These are phyloP conservation scores for Cicer bijugum DNA, from an alignment of 306 rosid genomes.

Conservation along the genomic window DNA sequence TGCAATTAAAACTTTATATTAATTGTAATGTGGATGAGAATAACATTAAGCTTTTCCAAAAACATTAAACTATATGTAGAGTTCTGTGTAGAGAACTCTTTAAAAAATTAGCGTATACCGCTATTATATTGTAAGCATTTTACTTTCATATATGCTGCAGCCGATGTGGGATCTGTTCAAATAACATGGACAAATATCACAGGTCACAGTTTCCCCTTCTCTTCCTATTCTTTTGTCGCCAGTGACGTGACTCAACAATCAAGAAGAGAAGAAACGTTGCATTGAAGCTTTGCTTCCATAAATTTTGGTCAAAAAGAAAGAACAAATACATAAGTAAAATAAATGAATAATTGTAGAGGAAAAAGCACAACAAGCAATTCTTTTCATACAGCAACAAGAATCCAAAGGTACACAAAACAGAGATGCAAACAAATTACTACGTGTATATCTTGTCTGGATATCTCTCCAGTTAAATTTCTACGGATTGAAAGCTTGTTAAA, in stretches of 20 bases:
- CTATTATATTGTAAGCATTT: background rate
- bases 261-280: background rate
- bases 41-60: too few species aligned
- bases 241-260: background rate
- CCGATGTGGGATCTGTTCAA: constrained; percentile 13
- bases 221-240: background rate
- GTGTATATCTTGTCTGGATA: constrained; percentile 53
- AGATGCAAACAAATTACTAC: constrained; percentile 43
- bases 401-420: constrained; percentile 47
- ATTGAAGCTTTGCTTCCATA: background rate
- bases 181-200: background rate
- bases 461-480: constrained; percentile 54
- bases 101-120: constrained; percentile 38
- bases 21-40: too few species aligned
- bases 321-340: too few species aligned
- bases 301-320: too few species aligned
- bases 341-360: too few species aligned
- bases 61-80: background rate
- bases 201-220: background rate
- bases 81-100: background rate
- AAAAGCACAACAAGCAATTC: constrained; percentile 48
- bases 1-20: too few species aligned
- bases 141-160: too few species aligned
- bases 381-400: constrained; percentile 60
- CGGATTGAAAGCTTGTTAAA: constrained; percentile 48